These are phyloP conservation scores for Saturnispora besseyi DNA, from an alignment of 805 yeast genomes.

Conservation along the genomic window DNA sequence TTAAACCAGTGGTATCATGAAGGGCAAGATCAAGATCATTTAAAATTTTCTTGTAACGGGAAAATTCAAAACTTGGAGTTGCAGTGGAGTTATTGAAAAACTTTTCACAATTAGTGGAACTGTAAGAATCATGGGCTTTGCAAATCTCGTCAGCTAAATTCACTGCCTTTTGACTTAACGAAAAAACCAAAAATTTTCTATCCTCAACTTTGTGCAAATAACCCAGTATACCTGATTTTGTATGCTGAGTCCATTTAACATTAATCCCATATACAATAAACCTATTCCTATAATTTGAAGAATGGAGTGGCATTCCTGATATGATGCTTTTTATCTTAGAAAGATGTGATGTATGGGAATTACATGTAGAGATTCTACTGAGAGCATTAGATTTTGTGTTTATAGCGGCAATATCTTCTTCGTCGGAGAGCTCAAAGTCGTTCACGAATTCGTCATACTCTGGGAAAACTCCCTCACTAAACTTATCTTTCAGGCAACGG, in stretches of 20 bases:
- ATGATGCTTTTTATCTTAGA: constrained; percentile 15
- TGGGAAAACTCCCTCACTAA: constrained; percentile 23
- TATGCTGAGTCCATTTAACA: constrained; percentile 66
- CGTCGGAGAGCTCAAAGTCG: constrained; percentile 18
- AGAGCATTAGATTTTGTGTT: constrained; percentile 11
- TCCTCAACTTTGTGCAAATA: constrained; percentile 34
- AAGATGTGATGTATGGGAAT: constrained; percentile 8
- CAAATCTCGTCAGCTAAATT: constrained; percentile 24
- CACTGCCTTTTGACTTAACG: constrained; percentile 25
- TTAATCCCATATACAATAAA: constrained; percentile 69
- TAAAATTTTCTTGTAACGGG: constrained; percentile 22
- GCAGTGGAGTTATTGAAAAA: constrained; percentile 5
- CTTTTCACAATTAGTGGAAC: not conserved
- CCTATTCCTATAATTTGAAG: constrained; percentile 40
- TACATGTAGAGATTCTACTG: constrained; percentile 12
- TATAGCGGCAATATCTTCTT: constrained; percentile 11
- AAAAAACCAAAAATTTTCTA: constrained; percentile 22
- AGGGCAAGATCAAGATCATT: constrained; percentile 47
- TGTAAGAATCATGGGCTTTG: constrained; percentile 9
- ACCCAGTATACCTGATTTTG: constrained; percentile 51
- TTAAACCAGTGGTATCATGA: constrained; percentile 22
- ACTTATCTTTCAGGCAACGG: constrained; percentile 18
- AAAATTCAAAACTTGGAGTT: constrained; percentile 13
- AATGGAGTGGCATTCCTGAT: constrained; percentile 26
- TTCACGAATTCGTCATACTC: constrained; percentile 19